Base-by-base conservation (phyloP, 2,329 filamentous ascomycete species). In the Cladosporium sp. region DNA sequence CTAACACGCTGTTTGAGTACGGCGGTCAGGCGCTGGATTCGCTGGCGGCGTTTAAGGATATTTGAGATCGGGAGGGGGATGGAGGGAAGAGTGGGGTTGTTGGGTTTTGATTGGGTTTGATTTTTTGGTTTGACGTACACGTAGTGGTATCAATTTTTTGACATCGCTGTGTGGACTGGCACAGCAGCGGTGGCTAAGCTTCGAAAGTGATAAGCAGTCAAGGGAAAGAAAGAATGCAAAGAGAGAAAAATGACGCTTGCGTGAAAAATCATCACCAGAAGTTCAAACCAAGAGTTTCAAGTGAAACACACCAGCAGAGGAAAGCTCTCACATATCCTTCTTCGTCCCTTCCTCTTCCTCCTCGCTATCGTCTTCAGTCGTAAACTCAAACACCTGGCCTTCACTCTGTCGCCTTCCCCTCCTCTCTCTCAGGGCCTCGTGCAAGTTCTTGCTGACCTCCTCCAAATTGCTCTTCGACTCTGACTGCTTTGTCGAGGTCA, bases 391-490 rank as follows among this genome's bases (percentile, higher is more conserved):
- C 4, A 57, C 63, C 15, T 63, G 61, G 38, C 60, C 59, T 52
- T 64, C 66, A 43, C 77, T 75, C 50, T 77, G 70, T 58, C 87
- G 76, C 56, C 84, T 79, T 2, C 85, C 85, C n/a, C 88, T 73
- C 17, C 45, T 40, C 67, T 90, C 85, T 59, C 79, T 76, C 88
- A 97, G 95, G 4, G 89, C 89, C 58, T 84, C 86, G 48, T 88
- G 80, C 59, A 97, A 90, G 73, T 87, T 89, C 68, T 82, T 81
- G 64, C 82, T 90, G 2, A 95, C 89, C 69, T 95, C 86, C 50
- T 92, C 86, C 54, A 96, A 82, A 2, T 77, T 58, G 79, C 34
- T 51, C 43, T 51, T 51, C 6, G 45, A 29, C 22, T 50, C 47
- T 4, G 18, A 19, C 13, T 95, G 60, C 61, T 83, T 83, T 54